These are phyloP conservation scores for Colletotrichum lindemuthianum DNA, from an alignment of 2,329 filamentous ascomycete species.

Conservation along the genomic window DNA sequence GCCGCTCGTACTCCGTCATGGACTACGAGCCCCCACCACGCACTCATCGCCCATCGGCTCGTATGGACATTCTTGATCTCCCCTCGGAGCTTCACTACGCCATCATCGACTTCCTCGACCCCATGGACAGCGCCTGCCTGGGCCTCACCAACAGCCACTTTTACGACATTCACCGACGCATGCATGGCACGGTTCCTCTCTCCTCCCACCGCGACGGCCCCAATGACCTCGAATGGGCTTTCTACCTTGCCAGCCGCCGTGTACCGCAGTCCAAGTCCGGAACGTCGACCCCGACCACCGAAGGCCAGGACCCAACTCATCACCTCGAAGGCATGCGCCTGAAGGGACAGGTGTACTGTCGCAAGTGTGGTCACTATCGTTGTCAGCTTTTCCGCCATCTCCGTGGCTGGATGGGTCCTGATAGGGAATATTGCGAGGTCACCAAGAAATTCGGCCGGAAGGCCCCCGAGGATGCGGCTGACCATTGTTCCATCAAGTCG, in stretches of 20 bases:
- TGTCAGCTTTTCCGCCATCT: slow-evolving; percentile 73
- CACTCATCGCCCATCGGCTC: slow-evolving; percentile 57
- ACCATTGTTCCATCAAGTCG: slow-evolving; percentile 68
- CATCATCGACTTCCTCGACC: slow-evolving; percentile 71
- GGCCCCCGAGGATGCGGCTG: slow-evolving; percentile 57
- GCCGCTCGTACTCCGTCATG: slow-evolving; percentile 69
- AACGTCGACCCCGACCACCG: slow-evolving; percentile 19
- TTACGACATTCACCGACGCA: slow-evolving; percentile 66
- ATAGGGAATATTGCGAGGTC: slow-evolving; percentile 69
- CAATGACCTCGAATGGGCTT: slow-evolving; percentile 72
- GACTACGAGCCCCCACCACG: slow-evolving; percentile 64
- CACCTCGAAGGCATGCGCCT: slow-evolving; percentile 60
- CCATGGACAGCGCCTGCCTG: slow-evolving; percentile 71
- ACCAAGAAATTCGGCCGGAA: slow-evolving; percentile 64
- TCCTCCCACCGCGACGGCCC: slow-evolving; percentile 67
- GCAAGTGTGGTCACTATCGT: slow-evolving; percentile 68
- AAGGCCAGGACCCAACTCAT: slow-evolving; percentile 23
- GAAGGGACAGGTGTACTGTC: slow-evolving; percentile 69
- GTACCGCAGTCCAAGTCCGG: slow-evolving; percentile 40
- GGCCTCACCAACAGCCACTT: slow-evolving; percentile 67
- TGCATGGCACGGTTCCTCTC: slow-evolving; percentile 67
- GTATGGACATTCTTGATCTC: slow-evolving; percentile 60
- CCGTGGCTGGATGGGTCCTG: slow-evolving; percentile 66
- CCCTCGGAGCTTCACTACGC: slow-evolving; percentile 69
- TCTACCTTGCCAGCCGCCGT: slow-evolving; percentile 64